These are phyloP conservation scores for Talaromyces adpressus DNA, from an alignment of 495 filamentous ascomycete genomes.

Conservation along the genomic window DNA sequence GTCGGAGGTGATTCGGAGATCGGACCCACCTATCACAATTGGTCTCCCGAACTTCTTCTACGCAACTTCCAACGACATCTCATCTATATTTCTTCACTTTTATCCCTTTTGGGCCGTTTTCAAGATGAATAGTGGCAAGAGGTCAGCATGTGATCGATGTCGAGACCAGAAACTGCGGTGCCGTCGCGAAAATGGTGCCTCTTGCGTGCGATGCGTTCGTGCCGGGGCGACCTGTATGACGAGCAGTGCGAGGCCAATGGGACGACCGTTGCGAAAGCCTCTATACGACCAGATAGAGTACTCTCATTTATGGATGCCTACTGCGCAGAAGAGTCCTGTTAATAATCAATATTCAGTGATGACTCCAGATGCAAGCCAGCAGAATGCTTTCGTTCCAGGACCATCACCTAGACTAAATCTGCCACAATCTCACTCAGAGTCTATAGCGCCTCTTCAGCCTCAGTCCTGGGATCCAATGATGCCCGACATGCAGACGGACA, in stretches of 20 bases:
- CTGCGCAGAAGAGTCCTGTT: background rate
- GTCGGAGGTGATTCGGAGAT: background rate
- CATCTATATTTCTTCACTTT: background rate
- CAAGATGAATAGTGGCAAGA: background rate
- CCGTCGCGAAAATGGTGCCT: background rate
- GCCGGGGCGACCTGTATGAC: background rate
- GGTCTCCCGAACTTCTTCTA: background rate
- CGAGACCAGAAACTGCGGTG: conserved; percentile 16
- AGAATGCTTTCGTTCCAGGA: background rate
- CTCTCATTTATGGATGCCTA: background rate
- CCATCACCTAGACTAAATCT: background rate
- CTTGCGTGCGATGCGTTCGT: background rate
- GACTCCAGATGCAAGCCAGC: background rate
- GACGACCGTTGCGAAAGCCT: background rate
- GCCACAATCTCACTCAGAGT: background rate
- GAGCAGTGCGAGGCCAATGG: background rate
- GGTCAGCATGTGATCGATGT: conserved; percentile 16
- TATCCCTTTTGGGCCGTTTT: background rate
- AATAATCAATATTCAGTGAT: background rate
- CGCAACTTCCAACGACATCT: background rate
- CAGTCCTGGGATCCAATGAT: background rate
- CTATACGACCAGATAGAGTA: background rate
- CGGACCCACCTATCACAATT: background rate
- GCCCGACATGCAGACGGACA: background rate
- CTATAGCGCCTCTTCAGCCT: background rate